Base-by-base conservation (phyloP, 805 yeast genomes). In the Candida vaughaniae region DNA sequence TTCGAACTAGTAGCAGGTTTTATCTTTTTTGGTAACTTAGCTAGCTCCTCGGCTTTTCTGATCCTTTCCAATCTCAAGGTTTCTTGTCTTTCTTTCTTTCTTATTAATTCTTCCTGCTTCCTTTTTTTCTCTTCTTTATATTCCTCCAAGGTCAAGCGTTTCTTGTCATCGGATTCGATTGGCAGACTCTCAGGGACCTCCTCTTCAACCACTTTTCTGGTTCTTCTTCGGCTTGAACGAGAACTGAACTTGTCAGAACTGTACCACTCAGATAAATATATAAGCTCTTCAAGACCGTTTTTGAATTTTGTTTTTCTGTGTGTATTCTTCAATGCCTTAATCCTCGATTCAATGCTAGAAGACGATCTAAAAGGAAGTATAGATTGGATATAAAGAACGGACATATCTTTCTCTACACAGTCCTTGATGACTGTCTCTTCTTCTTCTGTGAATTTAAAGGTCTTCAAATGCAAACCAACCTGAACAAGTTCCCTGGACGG, bases 201-300 rank as follows among this genome's bases (percentile, higher is more conserved):
- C 9, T 23, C 34, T 8, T 25, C 19, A 14, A 18, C 31, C 10
- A 11, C 22, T 25, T 32, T 25, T 17, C 30, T 28, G 16, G 29
- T 35, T 26, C 40, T 16, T 28, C 34, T 35, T 20, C 23, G 6
- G 10, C 23, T 6, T 7, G 23, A 20, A 19, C 40, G 26, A 22
- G 25, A 6, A 11, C 15, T 29, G 31, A 39, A 44, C n/a, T 28
- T 40, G 11, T 45, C 43, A 25, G 60, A 52, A 1, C 55, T 33
- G 29, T 53, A 56, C 73, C 73, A 67, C 36, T 62, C 55, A 0
- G 72, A 70, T 35, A 63, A 69, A 40, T 66, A 67, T 6, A 63
- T 43, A 17, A 68, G 53, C 19, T 58, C 45, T 25, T 65, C 71
- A n/a, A 52, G 46, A 5, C 42, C 34, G 27, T 45, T 56, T 25